Percentiles rank a stretch among this genome's conserved stretches.
phyloP scores from a whole-genome alignment of 2,329 filamentous ascomycete genomes.

The Calonectria hawksworthii region DNA sequence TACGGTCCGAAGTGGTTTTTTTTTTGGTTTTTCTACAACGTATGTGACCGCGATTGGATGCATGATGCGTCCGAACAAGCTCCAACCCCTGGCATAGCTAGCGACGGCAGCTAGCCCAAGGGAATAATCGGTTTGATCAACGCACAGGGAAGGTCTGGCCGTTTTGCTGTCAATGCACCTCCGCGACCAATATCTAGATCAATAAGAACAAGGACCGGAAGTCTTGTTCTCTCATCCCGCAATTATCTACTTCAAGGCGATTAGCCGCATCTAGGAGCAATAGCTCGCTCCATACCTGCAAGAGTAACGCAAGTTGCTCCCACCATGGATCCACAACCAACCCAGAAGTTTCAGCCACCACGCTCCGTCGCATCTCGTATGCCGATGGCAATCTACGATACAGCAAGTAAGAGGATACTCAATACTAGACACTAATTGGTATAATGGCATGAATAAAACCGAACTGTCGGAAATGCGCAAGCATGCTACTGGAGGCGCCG shows the following conservation, averaged over 20 bases:
- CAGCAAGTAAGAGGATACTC: background rate
- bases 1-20: background rate
- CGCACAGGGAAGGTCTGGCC: constrained; percentile 8
- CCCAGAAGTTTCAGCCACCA: constrained; percentile 12
- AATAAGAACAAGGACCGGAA: background rate
- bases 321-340: constrained; percentile 13
- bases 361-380: background rate
- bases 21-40: background rate
- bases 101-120: background rate
- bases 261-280: background rate
- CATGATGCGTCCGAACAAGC: background rate
- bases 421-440: background rate
- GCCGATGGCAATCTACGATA: background rate
- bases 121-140: constrained; percentile 10
- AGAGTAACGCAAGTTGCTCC: background rate
- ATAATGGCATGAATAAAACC: background rate
- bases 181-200: background rate
- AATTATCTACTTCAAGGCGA: background rate
- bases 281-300: background rate
- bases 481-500: background rate
- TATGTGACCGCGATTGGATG: background rate
- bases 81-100: background rate
- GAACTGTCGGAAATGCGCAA: too few species aligned
- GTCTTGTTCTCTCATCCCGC: background rate
- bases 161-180: constrained; percentile 22